Percentiles rank a stretch among this genome's conserved stretches.
Evolutionary conservation across 768 basidiomycete genomes (phyloP).

Genomic region (Hemileccinum impolitum): DNA sequence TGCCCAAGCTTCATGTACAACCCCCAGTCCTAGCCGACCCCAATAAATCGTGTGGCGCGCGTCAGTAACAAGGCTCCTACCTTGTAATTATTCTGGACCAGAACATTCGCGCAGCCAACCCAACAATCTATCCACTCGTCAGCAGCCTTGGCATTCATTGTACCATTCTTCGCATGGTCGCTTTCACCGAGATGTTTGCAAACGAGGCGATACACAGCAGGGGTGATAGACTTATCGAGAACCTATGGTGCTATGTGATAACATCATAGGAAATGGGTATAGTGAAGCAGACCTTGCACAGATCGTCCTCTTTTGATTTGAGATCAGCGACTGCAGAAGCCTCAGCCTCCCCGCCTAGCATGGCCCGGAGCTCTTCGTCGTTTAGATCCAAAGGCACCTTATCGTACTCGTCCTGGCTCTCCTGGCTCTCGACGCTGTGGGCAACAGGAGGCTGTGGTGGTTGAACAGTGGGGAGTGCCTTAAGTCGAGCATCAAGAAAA

Average conservation of each 20-base stretch:
- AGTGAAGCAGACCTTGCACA: conserved; percentile 45
- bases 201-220: conserved; percentile 54
- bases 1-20: conserved; percentile 50
- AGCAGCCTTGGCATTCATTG: conserved; percentile 35
- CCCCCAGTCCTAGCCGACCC: conserved; percentile 52
- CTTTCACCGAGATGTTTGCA: conserved; percentile 44
- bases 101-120: conserved; percentile 64
- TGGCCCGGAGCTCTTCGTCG: conserved; percentile 57
- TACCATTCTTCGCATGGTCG: conserved; percentile 14
- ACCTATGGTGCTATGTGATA: conserved; percentile 34
- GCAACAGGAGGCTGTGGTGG: conserved; percentile 31
- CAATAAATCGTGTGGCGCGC: background rate
- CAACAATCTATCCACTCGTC: conserved; percentile 68
- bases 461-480: conserved; percentile 41
- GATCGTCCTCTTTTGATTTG: conserved; percentile 42
- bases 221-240: conserved; percentile 46
- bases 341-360: conserved; percentile 41
- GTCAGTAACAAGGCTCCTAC: conserved; percentile 27
- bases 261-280: background rate
- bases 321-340: conserved; percentile 25
- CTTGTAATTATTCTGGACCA: conserved; percentile 48
- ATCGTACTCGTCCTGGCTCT: conserved; percentile 78
- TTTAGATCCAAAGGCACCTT: conserved; percentile 55
- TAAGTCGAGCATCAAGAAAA: conserved; percentile 57
- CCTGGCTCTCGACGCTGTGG: conserved; percentile 45